A percentile compares a stretch with the other conserved stretches of the same genome.
Conservation (phyloP, 2,329 filamentous ascomycete genomes). For the Hymenoscyphus scutula region DNA sequence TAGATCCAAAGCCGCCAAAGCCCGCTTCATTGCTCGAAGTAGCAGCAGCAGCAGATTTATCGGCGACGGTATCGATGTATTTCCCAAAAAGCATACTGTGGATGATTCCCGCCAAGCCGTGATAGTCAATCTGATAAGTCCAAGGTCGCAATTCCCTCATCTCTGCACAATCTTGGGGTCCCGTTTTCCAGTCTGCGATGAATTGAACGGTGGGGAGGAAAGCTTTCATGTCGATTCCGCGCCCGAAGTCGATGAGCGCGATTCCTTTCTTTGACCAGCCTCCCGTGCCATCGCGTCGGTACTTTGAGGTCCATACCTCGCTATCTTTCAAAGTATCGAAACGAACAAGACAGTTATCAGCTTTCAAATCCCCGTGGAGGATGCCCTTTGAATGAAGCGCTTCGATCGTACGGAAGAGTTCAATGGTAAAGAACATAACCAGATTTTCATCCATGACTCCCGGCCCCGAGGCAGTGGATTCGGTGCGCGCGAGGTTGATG, state of each 20-base stretch:
- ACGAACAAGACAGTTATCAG: conserved; percentile 90
- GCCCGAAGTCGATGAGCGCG: conserved; percentile 89
- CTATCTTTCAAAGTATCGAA: conserved; percentile 57
- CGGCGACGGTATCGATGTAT: conserved; percentile 77
- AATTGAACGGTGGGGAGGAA: conserved; percentile 79
- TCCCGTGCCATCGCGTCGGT: conserved; percentile 67
- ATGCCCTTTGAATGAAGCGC: conserved; percentile 76
- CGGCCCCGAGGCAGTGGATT: conserved; percentile 50
- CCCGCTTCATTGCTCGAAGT: background rate
- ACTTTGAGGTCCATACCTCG: conserved; percentile 57
- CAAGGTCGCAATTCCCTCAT: conserved; percentile 92
- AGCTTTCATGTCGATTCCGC: conserved; percentile 87
- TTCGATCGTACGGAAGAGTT: conserved; percentile 87
- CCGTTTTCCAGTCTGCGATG: conserved; percentile 92
- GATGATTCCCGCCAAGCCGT: conserved; percentile 83
- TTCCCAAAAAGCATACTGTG: conserved; percentile 90
- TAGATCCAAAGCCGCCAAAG: background rate
- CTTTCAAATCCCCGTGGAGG: conserved; percentile 91
- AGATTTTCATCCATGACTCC: conserved; percentile 85
- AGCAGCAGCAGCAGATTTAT: conserved; percentile 32
- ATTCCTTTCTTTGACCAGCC: conserved; percentile 83
- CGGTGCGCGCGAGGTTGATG: conserved; percentile 78
- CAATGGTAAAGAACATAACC: conserved; percentile 93
- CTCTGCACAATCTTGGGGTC: conserved; percentile 85
- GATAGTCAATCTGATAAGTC: conserved; percentile 98